Conservation (phyloP, 768 basidiomycete species). For the Leccinum fibrillosum region DNA sequence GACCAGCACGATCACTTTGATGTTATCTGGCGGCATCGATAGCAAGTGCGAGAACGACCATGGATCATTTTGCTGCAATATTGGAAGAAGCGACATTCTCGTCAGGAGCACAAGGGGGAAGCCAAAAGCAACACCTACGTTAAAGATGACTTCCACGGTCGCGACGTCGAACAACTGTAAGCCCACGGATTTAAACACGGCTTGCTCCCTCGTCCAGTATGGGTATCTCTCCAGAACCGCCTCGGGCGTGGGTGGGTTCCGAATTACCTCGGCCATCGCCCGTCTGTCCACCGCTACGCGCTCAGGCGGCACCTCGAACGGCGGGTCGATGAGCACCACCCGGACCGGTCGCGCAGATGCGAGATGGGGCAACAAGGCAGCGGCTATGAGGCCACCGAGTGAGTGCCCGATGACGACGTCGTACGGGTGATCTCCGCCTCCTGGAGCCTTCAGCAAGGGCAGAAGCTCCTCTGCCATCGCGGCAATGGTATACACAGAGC, state of each 20-base stretch:
- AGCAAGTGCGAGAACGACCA: constrained; percentile 19
- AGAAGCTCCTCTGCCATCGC: constrained; percentile 14
- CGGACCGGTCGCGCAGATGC: constrained; percentile 3
- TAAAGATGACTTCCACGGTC: constrained; percentile 5
- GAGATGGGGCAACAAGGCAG: constrained; percentile 15
- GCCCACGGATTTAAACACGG: background rate
- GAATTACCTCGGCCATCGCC: background rate
- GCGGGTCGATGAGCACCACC: constrained; percentile 21
- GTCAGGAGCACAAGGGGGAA: background rate
- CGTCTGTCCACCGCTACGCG: background rate
- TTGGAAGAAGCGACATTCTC: background rate
- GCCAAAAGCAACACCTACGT: constrained; percentile 7
- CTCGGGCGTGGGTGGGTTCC: background rate
- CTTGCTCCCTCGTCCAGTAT: constrained; percentile 2
- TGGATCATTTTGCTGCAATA: constrained; percentile 17
- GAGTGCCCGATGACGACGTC: constrained; percentile 22
- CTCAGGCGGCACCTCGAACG: constrained; percentile 1
- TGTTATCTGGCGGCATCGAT: constrained; percentile 1
- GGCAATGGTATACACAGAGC: constrained; percentile 13
- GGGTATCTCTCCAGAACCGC: background rate
- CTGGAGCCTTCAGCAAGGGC: constrained; percentile 1
- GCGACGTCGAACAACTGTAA: background rate
- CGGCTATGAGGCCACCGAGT: constrained; percentile 16
- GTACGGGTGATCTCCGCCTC: background rate
- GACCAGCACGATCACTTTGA: constrained; percentile 7